A percentile compares a stretch with the other conserved stretches of the same genome.
phyloP scores from a whole-genome alignment of 805 yeast genomes.

The Diddensiella santjacobensis region DNA sequence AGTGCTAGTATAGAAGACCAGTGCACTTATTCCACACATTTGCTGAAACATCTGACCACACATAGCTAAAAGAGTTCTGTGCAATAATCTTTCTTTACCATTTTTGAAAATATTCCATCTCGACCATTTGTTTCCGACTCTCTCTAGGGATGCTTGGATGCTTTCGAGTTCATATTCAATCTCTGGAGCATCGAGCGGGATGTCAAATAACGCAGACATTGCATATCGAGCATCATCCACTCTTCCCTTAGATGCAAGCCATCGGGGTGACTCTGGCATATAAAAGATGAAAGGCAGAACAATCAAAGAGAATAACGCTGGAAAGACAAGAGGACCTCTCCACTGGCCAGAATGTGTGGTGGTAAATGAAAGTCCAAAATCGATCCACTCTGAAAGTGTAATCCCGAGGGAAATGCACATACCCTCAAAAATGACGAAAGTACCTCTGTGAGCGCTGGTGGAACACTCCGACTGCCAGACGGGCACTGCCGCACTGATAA shows the following conservation, averaged over 20 bases:
- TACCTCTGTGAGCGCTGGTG: slow-evolving; percentile 70
- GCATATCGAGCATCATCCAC: slow-evolving; percentile 25
- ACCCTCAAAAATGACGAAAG: slow-evolving; percentile 64
- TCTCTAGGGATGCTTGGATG: slow-evolving; percentile 17
- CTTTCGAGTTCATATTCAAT: slow-evolving; percentile 17
- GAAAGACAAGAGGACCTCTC: slow-evolving; percentile 66
- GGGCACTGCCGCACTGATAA: slow-evolving; percentile 12
- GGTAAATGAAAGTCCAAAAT: slow-evolving; percentile 30
- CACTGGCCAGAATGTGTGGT: slow-evolving; percentile 40
- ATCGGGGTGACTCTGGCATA: slow-evolving; percentile 53
- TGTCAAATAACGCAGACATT: slow-evolving; percentile 15
- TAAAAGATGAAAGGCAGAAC: slow-evolving; percentile 39
- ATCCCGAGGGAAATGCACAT: slow-evolving; percentile 41
- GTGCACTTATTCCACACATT: slow-evolving; percentile 7
- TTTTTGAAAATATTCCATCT: slow-evolving; percentile 30
- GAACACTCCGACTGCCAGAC: slow-evolving; percentile 54
- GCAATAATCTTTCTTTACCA: slow-evolving; percentile 2
- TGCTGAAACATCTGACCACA: slow-evolving; percentile 15
- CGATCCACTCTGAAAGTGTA: slow-evolving; percentile 55
- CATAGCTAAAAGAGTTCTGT: slow-evolving; percentile 4
- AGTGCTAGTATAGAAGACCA: slow-evolving; percentile 7
- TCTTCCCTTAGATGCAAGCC: slow-evolving; percentile 32
- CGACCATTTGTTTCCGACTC: slow-evolving; percentile 8
- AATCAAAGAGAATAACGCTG: slow-evolving; percentile 43
- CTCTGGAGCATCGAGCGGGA: slow-evolving; percentile 6